These are phyloP conservation scores for Acer campestre DNA, from an alignment of 345 rosid species.

Conservation along the genomic window DNA sequence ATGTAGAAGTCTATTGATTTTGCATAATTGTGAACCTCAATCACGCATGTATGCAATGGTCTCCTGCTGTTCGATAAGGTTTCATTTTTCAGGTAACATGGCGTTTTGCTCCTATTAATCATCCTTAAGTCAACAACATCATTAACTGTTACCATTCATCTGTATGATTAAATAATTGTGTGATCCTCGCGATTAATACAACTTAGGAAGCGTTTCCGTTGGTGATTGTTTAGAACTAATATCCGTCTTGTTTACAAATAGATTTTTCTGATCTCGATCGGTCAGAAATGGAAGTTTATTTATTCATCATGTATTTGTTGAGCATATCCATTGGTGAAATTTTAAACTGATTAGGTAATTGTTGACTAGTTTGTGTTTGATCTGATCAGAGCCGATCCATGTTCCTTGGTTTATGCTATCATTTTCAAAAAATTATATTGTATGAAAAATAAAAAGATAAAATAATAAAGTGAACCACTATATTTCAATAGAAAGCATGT, in stretches of 20 bases:
- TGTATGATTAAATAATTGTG: conserved; percentile 31
- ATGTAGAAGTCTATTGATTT: conserved; percentile 87
- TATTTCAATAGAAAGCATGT: too few relatives aligned
- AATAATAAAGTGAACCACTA: too few relatives aligned
- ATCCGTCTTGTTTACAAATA: not conserved
- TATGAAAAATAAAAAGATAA: too few relatives aligned
- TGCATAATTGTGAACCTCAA: not conserved
- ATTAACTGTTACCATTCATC: conserved; percentile 25
- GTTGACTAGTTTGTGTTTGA: too few relatives aligned
- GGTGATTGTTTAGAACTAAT: not conserved
- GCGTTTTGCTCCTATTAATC: not conserved
- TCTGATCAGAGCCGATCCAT: too few relatives aligned
- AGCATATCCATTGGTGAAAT: too few relatives aligned
- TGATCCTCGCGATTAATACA: conserved; percentile 20
- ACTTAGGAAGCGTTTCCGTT: conserved; percentile 11
- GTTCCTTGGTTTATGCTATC: too few relatives aligned
- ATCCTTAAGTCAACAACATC: conserved; percentile 18
- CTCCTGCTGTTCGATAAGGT: not conserved
- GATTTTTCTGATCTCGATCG: not conserved
- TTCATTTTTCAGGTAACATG: conserved; percentile 3
- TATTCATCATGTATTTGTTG: too few relatives aligned
- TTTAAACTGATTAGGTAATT: too few relatives aligned
- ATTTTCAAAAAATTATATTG: too few relatives aligned
- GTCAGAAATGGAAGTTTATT: too few relatives aligned
- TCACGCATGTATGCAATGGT: not conserved